Conservation (phyloP, 345 rosid species). For the Garcia nutans region DNA sequence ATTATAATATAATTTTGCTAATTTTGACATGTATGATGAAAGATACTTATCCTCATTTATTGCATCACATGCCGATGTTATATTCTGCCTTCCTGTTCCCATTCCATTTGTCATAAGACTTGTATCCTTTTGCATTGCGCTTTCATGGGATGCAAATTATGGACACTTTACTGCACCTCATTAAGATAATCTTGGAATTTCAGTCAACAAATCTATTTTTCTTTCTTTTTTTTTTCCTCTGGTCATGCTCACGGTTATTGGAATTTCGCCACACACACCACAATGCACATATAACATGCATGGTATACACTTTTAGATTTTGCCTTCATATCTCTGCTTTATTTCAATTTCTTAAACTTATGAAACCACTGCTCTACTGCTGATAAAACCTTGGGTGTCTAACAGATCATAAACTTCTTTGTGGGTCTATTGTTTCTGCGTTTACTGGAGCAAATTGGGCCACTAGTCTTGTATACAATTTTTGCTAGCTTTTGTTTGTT, state of each 20-base stretch:
- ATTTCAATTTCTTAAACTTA: background rate
- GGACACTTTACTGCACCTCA: too few relatives aligned
- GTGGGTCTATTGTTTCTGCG: conserved; percentile 81
- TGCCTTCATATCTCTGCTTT: background rate
- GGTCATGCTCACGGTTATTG: too few relatives aligned
- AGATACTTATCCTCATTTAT: background rate
- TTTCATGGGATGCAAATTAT: too few relatives aligned
- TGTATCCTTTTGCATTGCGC: background rate
- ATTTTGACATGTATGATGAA: background rate
- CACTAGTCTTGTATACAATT: conserved; percentile 57
- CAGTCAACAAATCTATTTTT: too few relatives aligned
- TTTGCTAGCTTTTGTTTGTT: conserved; percentile 67
- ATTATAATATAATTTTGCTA: background rate
- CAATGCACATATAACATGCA: background rate
- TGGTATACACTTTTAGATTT: background rate
- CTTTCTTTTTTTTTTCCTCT: too few relatives aligned
- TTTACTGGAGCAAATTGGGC: conserved; percentile 77
- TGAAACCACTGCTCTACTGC: background rate
- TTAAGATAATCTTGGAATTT: too few relatives aligned
- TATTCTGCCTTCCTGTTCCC: background rate
- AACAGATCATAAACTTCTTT: conserved; percentile 85
- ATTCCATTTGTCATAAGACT: background rate
- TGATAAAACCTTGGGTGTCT: conserved; percentile 10
- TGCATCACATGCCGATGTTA: background rate
- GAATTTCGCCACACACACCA: too few relatives aligned